Conservation (phyloP, 495 filamentous ascomycete genomes). For the Durotheca rogersii region DNA sequence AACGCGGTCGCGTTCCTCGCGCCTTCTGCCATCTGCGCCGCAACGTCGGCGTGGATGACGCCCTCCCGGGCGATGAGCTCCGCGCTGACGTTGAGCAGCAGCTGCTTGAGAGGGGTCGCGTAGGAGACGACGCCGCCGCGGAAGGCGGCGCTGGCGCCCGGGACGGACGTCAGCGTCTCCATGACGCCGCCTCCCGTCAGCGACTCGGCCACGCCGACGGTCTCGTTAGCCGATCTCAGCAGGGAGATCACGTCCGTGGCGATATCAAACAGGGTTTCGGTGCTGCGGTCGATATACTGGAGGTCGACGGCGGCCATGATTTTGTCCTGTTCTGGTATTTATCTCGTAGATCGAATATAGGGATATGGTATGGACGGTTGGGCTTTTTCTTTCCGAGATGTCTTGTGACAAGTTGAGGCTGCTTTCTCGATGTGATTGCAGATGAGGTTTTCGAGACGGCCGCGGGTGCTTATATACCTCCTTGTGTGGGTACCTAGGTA, state of each 20-base stretch:
- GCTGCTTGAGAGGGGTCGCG: conserved; percentile 34
- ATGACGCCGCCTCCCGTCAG: conserved; percentile 36
- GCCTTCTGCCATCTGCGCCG: conserved; percentile 36
- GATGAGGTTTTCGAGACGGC: not conserved
- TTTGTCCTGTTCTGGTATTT: conserved; percentile 1
- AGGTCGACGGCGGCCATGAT: conserved; percentile 6
- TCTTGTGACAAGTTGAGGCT: too few relatives aligned
- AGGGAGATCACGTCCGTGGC: conserved; percentile 26
- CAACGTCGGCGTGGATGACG: conserved; percentile 37
- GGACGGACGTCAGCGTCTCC: conserved; percentile 31
- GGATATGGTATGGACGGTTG: too few relatives aligned
- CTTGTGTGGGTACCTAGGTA: too few relatives aligned
- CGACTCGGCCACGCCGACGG: conserved; percentile 36
- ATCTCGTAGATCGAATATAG: not conserved
- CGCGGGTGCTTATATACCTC: not conserved
- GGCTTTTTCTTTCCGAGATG: not conserved
- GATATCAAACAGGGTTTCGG: conserved; percentile 24
- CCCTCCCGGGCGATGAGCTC: conserved; percentile 35
- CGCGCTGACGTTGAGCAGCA: conserved; percentile 29
- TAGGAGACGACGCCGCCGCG: conserved; percentile 40
- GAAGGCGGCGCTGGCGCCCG: conserved; percentile 33
- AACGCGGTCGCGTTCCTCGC: conserved; percentile 19
- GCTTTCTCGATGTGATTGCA: too few relatives aligned
- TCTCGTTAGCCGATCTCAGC: conserved; percentile 22
- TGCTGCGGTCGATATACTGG: conserved; percentile 6